Evolutionary conservation across 2,329 filamentous ascomycete genomes (phyloP).

Genomic region (Elsinoe fawcettii): DNA sequence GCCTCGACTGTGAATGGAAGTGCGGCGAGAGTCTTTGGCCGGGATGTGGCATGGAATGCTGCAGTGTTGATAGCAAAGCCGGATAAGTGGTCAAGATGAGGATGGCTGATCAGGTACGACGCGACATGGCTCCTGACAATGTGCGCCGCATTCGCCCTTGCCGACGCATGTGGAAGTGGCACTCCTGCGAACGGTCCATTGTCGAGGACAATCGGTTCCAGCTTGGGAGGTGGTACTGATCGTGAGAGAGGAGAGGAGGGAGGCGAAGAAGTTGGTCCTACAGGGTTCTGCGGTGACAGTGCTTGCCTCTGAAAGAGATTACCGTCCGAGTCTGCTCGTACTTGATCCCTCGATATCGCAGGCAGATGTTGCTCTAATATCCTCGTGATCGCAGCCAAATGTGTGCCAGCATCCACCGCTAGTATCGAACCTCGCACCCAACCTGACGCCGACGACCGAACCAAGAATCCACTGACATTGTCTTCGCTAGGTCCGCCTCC

Average conservation of each 20-base stretch:
- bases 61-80: constrained; percentile 93
- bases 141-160: constrained; percentile 71
- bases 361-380: constrained; percentile 58
- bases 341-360: constrained; percentile 25
- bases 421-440: constrained; percentile 80
- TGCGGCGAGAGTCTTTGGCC: constrained; percentile 77
- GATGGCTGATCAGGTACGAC: constrained; percentile 87
- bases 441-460: constrained; percentile 67
- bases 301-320: constrained; percentile 13
- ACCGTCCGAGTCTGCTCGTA: constrained; percentile 13
- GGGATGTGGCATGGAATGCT: constrained; percentile 64
- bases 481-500: constrained; percentile 86
- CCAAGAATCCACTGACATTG: constrained; percentile 81
- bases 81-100: constrained; percentile 91
- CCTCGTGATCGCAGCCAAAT: constrained; percentile 74
- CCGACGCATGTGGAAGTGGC: constrained; percentile 56
- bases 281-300: constrained; percentile 18
- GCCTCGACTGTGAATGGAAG: constrained; percentile 84
- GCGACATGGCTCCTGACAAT: constrained; percentile 74
- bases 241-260: constrained; percentile 32
- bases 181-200: constrained; percentile 73
- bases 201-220: constrained; percentile 46
- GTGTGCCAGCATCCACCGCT: constrained; percentile 88
- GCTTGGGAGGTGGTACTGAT: constrained; percentile 21
- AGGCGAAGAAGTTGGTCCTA: constrained; percentile 26